Evolutionary conservation across 2,329 filamentous ascomycete genomes (phyloP).

Genomic region (Trichophyton verrucosum): DNA sequence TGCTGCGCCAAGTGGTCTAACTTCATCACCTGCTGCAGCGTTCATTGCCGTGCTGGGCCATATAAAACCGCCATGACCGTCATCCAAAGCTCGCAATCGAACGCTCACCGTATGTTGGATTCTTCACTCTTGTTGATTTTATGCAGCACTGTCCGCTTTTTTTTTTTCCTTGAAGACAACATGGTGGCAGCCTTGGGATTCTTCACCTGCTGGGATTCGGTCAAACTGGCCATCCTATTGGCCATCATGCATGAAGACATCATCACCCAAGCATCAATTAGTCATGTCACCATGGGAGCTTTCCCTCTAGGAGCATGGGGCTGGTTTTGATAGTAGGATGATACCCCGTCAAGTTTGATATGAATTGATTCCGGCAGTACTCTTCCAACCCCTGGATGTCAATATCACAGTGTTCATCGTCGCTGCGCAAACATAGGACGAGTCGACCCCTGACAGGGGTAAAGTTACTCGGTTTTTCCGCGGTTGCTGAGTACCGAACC

Average conservation of each 20-base stretch:
- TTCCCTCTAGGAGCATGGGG: not conserved
- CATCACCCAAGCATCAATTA: not conserved
- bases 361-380: not conserved
- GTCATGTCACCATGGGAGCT: not conserved
- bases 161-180: not conserved
- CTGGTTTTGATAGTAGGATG: not conserved
- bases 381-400: not conserved
- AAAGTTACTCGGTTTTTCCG: not conserved
- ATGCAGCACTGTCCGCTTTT: not conserved
- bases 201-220: not conserved
- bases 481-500: not conserved
- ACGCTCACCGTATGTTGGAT: not conserved
- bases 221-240: not conserved
- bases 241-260: not conserved
- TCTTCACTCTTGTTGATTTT: not conserved
- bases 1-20: conserved; percentile 1
- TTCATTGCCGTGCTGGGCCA: not conserved
- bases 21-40: not conserved
- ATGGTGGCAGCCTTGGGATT: not conserved
- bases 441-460: not conserved
- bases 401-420: not conserved
- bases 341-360: not conserved
- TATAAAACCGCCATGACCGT: not conserved
- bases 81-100: not conserved
- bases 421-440: not conserved